Evolutionary conservation across 768 basidiomycete species (phyloP).

Genomic region (Podaxis sp.): DNA sequence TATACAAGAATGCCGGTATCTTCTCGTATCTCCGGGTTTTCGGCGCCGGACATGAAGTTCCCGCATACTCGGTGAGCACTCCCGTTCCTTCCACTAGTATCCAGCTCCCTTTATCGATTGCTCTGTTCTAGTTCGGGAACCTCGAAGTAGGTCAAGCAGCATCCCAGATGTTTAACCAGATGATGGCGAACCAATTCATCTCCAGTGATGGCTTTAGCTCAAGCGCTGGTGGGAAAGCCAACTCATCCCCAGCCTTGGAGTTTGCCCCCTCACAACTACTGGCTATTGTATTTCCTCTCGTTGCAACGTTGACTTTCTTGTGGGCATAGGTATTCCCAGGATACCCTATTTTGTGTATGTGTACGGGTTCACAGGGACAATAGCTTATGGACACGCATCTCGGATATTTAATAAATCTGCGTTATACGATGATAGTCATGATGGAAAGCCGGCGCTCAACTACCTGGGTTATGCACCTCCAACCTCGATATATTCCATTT

Average conservation of each 20-base stretch:
- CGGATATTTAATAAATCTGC: too few relatives aligned
- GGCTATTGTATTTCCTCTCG: background rate
- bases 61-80: constrained; percentile 36
- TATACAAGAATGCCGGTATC: constrained; percentile 56
- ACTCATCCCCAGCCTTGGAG: background rate
- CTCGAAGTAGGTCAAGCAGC: constrained; percentile 38
- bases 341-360: background rate
- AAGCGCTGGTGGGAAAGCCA: background rate
- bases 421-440: too few relatives aligned
- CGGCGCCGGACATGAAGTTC: constrained; percentile 43
- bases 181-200: constrained; percentile 13
- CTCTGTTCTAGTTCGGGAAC: constrained; percentile 24
- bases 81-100: background rate
- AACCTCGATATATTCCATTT: too few relatives aligned
- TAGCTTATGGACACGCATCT: too few relatives aligned
- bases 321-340: background rate
- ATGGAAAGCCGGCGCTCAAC: too few relatives aligned
- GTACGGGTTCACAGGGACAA: too few relatives aligned
- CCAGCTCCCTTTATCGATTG: background rate
- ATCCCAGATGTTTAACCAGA: constrained; percentile 38
- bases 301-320: background rate
- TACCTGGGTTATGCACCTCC: too few relatives aligned
- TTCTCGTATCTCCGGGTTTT: constrained; percentile 53
- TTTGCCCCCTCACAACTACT: background rate
- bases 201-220: background rate